phyloP scores from a whole-genome alignment of 2,329 filamentous ascomycete genomes.

The Monilinia fructigena region DNA sequence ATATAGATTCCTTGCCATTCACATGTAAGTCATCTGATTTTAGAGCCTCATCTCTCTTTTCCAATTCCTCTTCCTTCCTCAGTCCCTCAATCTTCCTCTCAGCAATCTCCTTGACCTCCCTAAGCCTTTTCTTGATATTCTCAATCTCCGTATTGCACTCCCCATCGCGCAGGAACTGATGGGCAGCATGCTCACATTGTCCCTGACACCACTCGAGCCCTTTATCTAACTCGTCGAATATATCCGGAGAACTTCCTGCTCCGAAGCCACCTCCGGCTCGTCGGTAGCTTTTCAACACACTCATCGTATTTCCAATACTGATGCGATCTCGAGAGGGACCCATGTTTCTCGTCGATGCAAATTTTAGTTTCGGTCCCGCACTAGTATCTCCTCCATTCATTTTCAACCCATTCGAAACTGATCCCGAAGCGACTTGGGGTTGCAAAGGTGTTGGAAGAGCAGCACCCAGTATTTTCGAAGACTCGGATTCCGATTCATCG shows the following conservation, averaged over 20 bases:
- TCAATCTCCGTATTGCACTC: slow-evolving; percentile 76
- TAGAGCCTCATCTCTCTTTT: slow-evolving; percentile 21
- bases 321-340: slow-evolving; percentile 37
- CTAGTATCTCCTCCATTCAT: slow-evolving; percentile 30
- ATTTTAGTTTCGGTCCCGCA: slow-evolving; percentile 42
- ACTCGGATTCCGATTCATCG: slow-evolving; percentile 36
- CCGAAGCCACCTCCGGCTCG: slow-evolving; percentile 28
- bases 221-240: slow-evolving; percentile 74
- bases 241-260: slow-evolving; percentile 41
- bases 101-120: slow-evolving; percentile 54
- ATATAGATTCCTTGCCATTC: neutral
- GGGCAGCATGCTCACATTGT: slow-evolving; percentile 81
- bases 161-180: slow-evolving; percentile 84
- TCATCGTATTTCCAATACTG: slow-evolving; percentile 28
- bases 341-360: slow-evolving; percentile 44
- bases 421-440: slow-evolving; percentile 15
- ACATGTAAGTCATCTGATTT: slow-evolving; percentile 13
- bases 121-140: slow-evolving; percentile 50
- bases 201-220: slow-evolving; percentile 76
- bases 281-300: slow-evolving; percentile 33
- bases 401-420: slow-evolving; percentile 31
- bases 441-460: slow-evolving; percentile 15
- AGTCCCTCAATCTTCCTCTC: slow-evolving; percentile 34
- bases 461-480: slow-evolving; percentile 8
- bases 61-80: slow-evolving; percentile 28